Percentiles rank a stretch among this genome's conserved stretches.
Evolutionary conservation across 2,329 filamentous ascomycete genomes (phyloP).

Genomic region (Beauveria brongniartii): DNA sequence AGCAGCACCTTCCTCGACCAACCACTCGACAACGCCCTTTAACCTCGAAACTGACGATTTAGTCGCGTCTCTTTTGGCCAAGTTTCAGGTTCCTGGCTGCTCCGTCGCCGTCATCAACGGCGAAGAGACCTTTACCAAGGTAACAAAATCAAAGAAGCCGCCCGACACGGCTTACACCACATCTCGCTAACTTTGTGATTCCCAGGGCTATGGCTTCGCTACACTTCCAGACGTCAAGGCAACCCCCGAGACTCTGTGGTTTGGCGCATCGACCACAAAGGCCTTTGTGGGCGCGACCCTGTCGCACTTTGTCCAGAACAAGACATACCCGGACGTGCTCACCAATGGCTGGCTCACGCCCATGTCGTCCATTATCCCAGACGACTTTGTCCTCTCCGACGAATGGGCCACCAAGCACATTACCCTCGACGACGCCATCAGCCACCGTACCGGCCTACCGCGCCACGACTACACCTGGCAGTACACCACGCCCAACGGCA

Average conservation of each 20-base stretch:
- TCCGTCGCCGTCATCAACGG: conserved; percentile 40
- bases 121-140: conserved; percentile 31
- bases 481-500: conserved; percentile 17
- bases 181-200: not conserved
- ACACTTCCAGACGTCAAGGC: conserved; percentile 28
- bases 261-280: conserved; percentile 43
- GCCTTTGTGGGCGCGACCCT: conserved; percentile 40
- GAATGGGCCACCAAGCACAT: conserved; percentile 31
- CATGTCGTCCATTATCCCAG: conserved; percentile 32
- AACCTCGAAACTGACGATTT: not conserved
- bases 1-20: not conserved
- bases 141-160: conserved; percentile 12
- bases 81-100: conserved; percentile 41
- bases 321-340: conserved; percentile 13
- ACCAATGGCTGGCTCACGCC: conserved; percentile 34
- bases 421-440: conserved; percentile 41
- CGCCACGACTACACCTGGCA: conserved; percentile 26
- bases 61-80: conserved; percentile 13
- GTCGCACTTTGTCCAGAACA: conserved; percentile 35
- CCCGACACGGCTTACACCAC: not conserved
- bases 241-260: conserved; percentile 38
- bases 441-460: conserved; percentile 40
- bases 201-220: conserved; percentile 1
- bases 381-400: conserved; percentile 37
- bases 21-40: not conserved